phyloP scores from a whole-genome alignment of 345 rosid species.

The Aurinia saxatilis region DNA sequence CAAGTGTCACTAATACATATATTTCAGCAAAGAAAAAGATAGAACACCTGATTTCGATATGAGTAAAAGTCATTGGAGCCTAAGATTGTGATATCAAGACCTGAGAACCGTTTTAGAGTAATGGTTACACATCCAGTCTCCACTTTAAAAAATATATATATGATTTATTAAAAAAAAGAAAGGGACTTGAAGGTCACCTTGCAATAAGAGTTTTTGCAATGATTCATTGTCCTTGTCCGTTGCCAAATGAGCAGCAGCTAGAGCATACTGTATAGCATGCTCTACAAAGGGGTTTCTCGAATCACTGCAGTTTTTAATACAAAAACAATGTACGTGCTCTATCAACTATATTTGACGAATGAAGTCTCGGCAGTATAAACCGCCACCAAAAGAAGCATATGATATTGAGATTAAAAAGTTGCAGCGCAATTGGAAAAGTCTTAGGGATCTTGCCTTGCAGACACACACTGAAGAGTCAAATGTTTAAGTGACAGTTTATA shows the following conservation, averaged over 20 bases:
- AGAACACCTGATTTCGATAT: constrained; percentile 69
- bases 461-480: constrained; percentile 50
- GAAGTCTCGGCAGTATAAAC: background rate
- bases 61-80: constrained; percentile 97
- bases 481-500: constrained; percentile 66
- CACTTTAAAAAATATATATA: background rate
- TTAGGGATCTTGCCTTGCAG: constrained; percentile 56
- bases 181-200: constrained; percentile 40
- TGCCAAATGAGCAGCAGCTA: constrained; percentile 73
- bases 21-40: constrained; percentile 6
- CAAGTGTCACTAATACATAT: background rate
- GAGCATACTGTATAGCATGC: constrained; percentile 64
- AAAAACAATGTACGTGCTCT: constrained; percentile 11
- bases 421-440: background rate
- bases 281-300: constrained; percentile 88
- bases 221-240: constrained; percentile 45
- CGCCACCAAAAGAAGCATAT: background rate
- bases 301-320: constrained; percentile 40
- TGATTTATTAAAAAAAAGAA: background rate
- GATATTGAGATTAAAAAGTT: background rate
- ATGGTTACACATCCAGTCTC: constrained; percentile 24
- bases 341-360: background rate
- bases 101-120: constrained; percentile 36
- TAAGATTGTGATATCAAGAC: constrained; percentile 81
- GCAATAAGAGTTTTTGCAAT: constrained; percentile 65